Base-by-base conservation (phyloP, 306 rosid species). In the Cucumis cinereus region DNA sequence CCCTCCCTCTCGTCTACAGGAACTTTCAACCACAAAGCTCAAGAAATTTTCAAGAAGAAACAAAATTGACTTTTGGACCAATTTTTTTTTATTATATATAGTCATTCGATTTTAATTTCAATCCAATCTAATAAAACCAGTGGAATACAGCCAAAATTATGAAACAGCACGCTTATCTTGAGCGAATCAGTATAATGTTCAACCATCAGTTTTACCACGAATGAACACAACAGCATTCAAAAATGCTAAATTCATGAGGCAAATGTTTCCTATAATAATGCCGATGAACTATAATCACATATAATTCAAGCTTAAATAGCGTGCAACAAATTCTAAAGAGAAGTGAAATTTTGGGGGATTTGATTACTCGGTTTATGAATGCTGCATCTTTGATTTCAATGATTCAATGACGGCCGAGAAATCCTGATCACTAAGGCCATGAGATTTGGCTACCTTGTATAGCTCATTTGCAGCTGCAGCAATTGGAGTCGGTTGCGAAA, bases 391-490 rank as follows among this genome's bases (percentile, higher is more conserved):
- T 64, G 93, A 79, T 82, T 90, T 94, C 83, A 94, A 84, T 30
- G 96, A 88, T 85, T 94, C 96, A 63, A 94, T 86, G 82, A 94
- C 97, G 4, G 98, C 98, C 68, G 98, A 94, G 82, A 94, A 94
- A 83, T 94, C 98, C 53, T 90, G 86, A 79, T 94, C 97, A 38
- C 93, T 79, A 33, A 90, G 91, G 74, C 97, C 98, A 24, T 87
- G 80, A 10, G 96, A 91, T 72, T 91, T 94, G 66, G 98, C 98
- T 67, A 94, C 97, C 83, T 94, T 91, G 73, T 90, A 94, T 13
- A 94, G 83, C 71, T 94, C 98, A 84, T 94, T 94, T 43, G 98
- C 88, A 77, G 98, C 96, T 16, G 97, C 96, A 28, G 98, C 97
- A 69, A 94, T 86, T 0, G 98, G 98, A 36, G 85, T 94, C 11